These are phyloP conservation scores for Botryotinia globosa DNA, from an alignment of 2,329 filamentous ascomycete species.

Conservation along the genomic window DNA sequence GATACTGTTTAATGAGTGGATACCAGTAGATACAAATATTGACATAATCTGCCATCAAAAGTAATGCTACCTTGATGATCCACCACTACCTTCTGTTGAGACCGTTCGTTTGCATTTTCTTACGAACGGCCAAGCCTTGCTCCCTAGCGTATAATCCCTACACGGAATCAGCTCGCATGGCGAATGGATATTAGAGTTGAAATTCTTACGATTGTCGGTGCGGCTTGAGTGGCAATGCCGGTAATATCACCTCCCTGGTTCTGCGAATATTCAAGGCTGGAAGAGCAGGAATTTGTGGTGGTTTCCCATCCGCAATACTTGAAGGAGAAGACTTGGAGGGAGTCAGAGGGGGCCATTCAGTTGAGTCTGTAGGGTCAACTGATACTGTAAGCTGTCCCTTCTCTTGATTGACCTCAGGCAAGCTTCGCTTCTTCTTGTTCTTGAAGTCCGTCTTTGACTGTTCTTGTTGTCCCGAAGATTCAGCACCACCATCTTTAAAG, in stretches of 20 bases:
- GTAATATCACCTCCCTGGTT: neutral
- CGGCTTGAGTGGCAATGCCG: conserved; percentile 14
- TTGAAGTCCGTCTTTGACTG: conserved; percentile 2
- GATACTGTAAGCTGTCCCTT: neutral
- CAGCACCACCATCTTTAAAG: neutral
- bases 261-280: conserved; percentile 11
- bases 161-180: conserved; percentile 20
- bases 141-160: conserved; percentile 22
- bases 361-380: conserved; percentile 17
- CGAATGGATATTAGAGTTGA: neutral
- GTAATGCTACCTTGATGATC: neutral
- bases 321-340: conserved; percentile 24
- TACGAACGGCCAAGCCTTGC: conserved; percentile 28
- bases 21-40: conserved; percentile 3
- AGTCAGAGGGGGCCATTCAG: conserved; percentile 29
- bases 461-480: neutral
- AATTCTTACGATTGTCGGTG: conserved; percentile 19
- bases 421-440: conserved; percentile 9
- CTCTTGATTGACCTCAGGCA: neutral
- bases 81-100: neutral
- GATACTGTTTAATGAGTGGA: neutral
- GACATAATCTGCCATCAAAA: neutral
- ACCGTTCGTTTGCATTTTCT: conserved; percentile 22
- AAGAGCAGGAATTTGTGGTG: conserved; percentile 17
- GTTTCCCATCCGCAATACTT: conserved; percentile 29